These are phyloP conservation scores for Durio zibethinus DNA, from an alignment of 345 rosid genomes.

Conservation along the genomic window DNA sequence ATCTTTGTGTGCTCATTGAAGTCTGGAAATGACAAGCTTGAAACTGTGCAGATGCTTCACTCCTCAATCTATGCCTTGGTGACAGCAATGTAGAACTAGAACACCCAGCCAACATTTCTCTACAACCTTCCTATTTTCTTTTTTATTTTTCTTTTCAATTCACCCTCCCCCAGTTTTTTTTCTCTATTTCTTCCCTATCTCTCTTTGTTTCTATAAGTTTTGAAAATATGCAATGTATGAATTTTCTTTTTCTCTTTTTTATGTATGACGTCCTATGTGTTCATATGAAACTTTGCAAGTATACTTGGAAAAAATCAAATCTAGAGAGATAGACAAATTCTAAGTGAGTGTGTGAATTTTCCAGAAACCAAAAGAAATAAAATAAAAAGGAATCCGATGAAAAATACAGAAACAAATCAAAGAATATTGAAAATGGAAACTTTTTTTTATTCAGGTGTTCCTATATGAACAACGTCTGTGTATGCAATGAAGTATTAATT, in stretches of 20 bases:
- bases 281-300: constrained; percentile 25
- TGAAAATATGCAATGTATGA: constrained; percentile 25
- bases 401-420: constrained; percentile 29
- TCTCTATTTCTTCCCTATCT: constrained; percentile 35
- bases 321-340: constrained; percentile 34
- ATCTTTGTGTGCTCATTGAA: constrained; percentile 94
- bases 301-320: constrained; percentile 29
- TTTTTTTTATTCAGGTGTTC: constrained; percentile 27
- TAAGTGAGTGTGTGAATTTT: constrained; percentile 50
- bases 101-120: constrained; percentile 99
- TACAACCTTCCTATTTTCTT: constrained; percentile 42
- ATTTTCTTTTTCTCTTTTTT: background rate
- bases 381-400: constrained; percentile 75
- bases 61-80: constrained; percentile 96
- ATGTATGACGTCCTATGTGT: constrained; percentile 17
- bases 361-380: constrained; percentile 25
- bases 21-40: constrained; percentile 80
- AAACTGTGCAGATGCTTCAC: constrained; percentile 79
- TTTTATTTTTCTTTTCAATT: constrained; percentile 13
- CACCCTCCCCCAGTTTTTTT: constrained; percentile 48
- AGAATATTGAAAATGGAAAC: constrained; percentile 12
- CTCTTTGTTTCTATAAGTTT: constrained; percentile 31
- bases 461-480: constrained; percentile 34
- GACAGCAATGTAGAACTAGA: constrained; percentile 94
- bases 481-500: constrained; percentile 24